Evolutionary conservation across 2,329 filamentous ascomycete species (phyloP).

Genomic region (Venturiaceae sp.): DNA sequence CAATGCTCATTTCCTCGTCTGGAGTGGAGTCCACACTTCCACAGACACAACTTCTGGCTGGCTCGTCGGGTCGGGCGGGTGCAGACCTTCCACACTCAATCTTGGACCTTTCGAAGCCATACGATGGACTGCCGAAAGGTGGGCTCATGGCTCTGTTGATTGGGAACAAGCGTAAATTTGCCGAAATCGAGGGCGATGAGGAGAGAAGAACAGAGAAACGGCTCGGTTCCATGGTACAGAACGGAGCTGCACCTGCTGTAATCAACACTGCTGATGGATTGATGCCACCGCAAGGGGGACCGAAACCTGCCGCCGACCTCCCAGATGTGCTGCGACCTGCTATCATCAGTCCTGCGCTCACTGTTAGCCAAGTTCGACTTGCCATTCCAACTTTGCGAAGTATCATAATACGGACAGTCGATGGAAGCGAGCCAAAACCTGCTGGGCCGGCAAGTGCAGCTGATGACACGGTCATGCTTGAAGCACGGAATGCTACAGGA

Average conservation of each 20-base stretch:
- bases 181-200: constrained; percentile 64
- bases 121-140: constrained; percentile 83
- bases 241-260: constrained; percentile 65
- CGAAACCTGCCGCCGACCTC: constrained; percentile 49
- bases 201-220: constrained; percentile 53
- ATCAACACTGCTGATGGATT: constrained; percentile 69
- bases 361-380: constrained; percentile 73
- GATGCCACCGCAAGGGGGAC: constrained; percentile 58
- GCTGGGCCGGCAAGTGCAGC: constrained; percentile 32
- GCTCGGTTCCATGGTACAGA: constrained; percentile 47
- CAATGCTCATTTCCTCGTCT: constrained; percentile 74
- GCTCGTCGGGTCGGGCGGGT: constrained; percentile 43
- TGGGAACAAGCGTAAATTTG: constrained; percentile 84
- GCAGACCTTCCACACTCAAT: constrained; percentile 71
- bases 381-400: constrained; percentile 80
- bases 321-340: constrained; percentile 84
- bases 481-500: constrained; percentile 72
- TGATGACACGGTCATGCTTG: constrained; percentile 64
- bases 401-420: constrained; percentile 73
- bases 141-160: constrained; percentile 78
- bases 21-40: constrained; percentile 82
- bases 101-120: constrained; percentile 85
- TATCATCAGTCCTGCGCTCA: constrained; percentile 71
- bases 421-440: constrained; percentile 43
- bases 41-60: constrained; percentile 76